A percentile compares a stretch with the other conserved stretches of the same genome.
Evolutionary conservation across 805 yeast genomes (phyloP).

Genomic region (Cyberlindnera mississippiensis): DNA sequence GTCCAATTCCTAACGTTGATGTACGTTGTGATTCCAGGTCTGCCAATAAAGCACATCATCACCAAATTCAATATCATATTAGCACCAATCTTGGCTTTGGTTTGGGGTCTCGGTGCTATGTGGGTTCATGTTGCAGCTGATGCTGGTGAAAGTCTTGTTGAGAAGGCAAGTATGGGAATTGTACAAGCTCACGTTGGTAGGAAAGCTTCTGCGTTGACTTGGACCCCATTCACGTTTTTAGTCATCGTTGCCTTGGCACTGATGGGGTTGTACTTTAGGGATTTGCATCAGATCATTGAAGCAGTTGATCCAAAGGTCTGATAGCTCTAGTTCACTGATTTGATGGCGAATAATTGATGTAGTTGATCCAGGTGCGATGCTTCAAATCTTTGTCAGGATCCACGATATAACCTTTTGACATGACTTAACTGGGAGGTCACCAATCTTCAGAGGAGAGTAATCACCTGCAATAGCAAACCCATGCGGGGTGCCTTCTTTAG

Average conservation of each 20-base stretch:
- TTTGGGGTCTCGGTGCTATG: constrained; percentile 67
- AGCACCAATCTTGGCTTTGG: constrained; percentile 35
- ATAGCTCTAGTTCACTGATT: neutral
- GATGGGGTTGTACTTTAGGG: constrained; percentile 34
- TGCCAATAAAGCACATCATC: constrained; percentile 38
- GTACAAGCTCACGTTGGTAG: constrained; percentile 42
- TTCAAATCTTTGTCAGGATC: constrained; percentile 19
- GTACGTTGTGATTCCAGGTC: constrained; percentile 43
- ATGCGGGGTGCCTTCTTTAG: constrained; percentile 32
- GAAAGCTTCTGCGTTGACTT: constrained; percentile 54
- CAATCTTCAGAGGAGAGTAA: constrained; percentile 30
- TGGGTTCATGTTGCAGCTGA: constrained; percentile 55
- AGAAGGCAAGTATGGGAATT: constrained; percentile 47
- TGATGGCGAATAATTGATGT: no score
- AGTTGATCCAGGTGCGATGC: no score
- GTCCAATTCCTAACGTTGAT: constrained; percentile 38
- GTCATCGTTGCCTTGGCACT: constrained; percentile 37
- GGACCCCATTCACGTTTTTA: constrained; percentile 55
- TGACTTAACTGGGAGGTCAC: constrained; percentile 28
- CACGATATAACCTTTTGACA: constrained; percentile 20
- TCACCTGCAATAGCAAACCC: constrained; percentile 41
- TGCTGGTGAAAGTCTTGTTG: constrained; percentile 41
- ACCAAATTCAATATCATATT: constrained; percentile 30
- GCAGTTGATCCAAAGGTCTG: constrained; percentile 20
- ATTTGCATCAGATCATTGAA: constrained; percentile 26